Percentiles rank a stretch among this genome's conserved stretches.
Conservation (phyloP, 306 rosid genomes). For the Citrullus colocynthis region DNA sequence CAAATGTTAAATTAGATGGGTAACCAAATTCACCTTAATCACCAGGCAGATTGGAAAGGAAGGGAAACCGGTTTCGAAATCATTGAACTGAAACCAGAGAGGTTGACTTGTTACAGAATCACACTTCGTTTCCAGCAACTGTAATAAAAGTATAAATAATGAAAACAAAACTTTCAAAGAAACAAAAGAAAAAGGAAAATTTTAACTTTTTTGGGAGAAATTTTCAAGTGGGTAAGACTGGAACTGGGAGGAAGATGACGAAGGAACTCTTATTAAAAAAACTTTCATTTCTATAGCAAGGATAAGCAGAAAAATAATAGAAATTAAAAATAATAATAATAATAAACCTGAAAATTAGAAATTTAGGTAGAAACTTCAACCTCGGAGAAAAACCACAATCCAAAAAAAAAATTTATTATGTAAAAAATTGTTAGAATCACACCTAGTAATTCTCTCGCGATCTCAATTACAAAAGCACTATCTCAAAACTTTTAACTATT, state of each 20-base stretch:
- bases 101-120: background rate
- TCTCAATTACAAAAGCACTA: no score
- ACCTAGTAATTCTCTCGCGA: no score
- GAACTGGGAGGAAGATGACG: background rate
- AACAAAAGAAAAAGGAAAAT: background rate
- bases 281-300: no score
- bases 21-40: background rate
- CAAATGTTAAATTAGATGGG: background rate
- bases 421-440: no score
- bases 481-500: no score
- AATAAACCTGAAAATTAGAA: no score
- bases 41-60: background rate
- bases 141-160: background rate
- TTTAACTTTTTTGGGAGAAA: background rate
- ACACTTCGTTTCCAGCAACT: background rate
- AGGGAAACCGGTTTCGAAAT: background rate
- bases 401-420: no score
- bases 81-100: background rate
- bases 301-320: no score
- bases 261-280: background rate
- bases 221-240: background rate
- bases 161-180: background rate
- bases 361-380: no score
- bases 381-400: no score
- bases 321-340: no score